Conservation (phyloP, 2,329 filamentous ascomycete genomes). For the Aspergillus tamarii region DNA sequence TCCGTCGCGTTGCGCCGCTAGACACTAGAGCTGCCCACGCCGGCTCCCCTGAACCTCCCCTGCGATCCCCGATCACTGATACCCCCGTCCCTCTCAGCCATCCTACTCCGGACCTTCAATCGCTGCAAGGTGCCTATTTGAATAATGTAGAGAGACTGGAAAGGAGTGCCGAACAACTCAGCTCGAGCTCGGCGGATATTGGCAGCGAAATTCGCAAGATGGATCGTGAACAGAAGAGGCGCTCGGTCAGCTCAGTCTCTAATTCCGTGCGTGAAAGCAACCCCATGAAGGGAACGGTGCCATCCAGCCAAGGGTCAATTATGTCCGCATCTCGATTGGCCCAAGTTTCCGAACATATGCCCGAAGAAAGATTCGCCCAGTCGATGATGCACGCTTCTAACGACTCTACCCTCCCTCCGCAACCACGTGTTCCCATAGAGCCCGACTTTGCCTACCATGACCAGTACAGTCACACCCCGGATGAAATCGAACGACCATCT, state of each 20-base stretch:
- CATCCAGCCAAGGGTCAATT: slow-evolving; percentile 48
- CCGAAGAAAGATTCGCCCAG: slow-evolving; percentile 31
- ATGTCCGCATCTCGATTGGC: slow-evolving; percentile 44
- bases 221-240: slow-evolving; percentile 48
- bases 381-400: slow-evolving; percentile 17
- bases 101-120: slow-evolving; percentile 54
- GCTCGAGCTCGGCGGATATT: slow-evolving; percentile 49
- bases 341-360: slow-evolving; percentile 44
- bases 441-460: slow-evolving; percentile 20
- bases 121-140: slow-evolving; percentile 53
- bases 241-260: slow-evolving; percentile 46
- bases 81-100: slow-evolving; percentile 49
- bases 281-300: slow-evolving; percentile 43
- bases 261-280: slow-evolving; percentile 41
- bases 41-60: slow-evolving; percentile 34
- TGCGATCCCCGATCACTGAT: slow-evolving; percentile 45
- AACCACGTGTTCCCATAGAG: slow-evolving; percentile 5
- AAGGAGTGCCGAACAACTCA: slow-evolving; percentile 52
- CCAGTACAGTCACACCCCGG: slow-evolving; percentile 21
- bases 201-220: slow-evolving; percentile 50
- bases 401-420: slow-evolving; percentile 17
- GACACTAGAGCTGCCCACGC: slow-evolving; percentile 23
- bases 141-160: slow-evolving; percentile 55
- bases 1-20: slow-evolving; percentile 33
- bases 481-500: slow-evolving; percentile 36